Evolutionary conservation across 352 stramenopile genomes (phyloP), one percentile per base, ranked within the genome.

Genomic region (Phytophthora chlamydospora): DNA sequence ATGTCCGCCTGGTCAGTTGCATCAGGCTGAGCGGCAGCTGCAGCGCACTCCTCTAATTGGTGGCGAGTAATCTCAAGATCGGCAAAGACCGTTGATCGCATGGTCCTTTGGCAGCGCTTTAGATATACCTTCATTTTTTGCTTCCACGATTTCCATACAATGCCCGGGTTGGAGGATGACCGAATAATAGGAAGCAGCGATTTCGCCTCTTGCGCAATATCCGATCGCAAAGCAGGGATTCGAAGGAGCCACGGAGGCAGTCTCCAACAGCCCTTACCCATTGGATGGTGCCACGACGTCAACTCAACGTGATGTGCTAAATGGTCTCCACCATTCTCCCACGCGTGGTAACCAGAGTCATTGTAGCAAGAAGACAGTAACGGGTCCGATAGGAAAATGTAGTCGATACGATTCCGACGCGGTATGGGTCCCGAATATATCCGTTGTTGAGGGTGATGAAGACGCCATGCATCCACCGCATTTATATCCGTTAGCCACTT

Each of bases 61-160:
- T 57, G 35, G 12, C 36, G 48, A 17, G 48, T 21, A 5, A 16
- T 4, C 14, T 32, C 36, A 13, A 47, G 34, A 5, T 57, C 48
- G 31, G 35, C 9, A 13, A 9, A 27, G 4, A n/a, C 27, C 16
- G 35, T 27, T n/a, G 24, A 46, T 6, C 21, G 12, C 8, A 47
- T 19, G 4, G 14, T 27, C 14, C 24, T 19, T 46, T 57, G 48
- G 8, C 48, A 57, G 14, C 34, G 21, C 17, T 57, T 47, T n/a
- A 55, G 47, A 10, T 55, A 45, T 7, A 16, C 17, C 16, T 55
- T 44, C 34, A 55, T 57, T 16, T 31, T 16, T 16, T 57, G 36
- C 8, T 57, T 57, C 36, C 48, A 57, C 6, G 29, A 47, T n/a
- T n/a, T n/a, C n/a, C n/a, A n/a, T n/a, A n/a, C 35, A 38, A 46